phyloP scores from a whole-genome alignment of 345 rosid genomes.

The Citrus unshiu region DNA sequence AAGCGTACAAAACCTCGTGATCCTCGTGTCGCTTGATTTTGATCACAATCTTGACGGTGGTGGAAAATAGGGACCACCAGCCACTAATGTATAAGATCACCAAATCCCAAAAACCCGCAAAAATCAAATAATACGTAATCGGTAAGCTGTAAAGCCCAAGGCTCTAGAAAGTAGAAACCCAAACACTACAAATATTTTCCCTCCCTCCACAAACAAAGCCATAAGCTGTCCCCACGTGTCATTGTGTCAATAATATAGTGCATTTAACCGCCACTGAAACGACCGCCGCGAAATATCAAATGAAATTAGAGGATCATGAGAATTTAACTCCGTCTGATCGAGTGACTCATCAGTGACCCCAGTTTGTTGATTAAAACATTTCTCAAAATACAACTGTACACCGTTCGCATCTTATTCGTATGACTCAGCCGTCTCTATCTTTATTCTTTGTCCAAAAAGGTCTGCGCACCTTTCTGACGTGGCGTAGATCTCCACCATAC shows the following conservation, averaged over 20 bases:
- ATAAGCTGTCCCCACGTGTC: neutral
- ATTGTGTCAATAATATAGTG: neutral
- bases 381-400: neutral
- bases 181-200: neutral
- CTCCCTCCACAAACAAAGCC: neutral
- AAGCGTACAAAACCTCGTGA: neutral
- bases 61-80: neutral
- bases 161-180: no score
- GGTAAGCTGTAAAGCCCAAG: no score
- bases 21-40: neutral
- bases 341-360: neutral
- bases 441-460: neutral
- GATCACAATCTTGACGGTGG: neutral
- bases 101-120: neutral
- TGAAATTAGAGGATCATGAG: neutral
- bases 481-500: constrained; percentile 1
- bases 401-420: no score
- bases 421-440: constrained; percentile 15
- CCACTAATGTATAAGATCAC: neutral
- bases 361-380: neutral
- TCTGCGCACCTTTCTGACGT: constrained; percentile 13
- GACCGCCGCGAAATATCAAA: neutral
- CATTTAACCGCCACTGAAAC: neutral
- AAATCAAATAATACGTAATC: no score
- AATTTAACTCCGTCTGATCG: neutral